Evolutionary conservation across 2,329 filamentous ascomycete genomes (phyloP).

Genomic region (Ramichloridium luteum): DNA sequence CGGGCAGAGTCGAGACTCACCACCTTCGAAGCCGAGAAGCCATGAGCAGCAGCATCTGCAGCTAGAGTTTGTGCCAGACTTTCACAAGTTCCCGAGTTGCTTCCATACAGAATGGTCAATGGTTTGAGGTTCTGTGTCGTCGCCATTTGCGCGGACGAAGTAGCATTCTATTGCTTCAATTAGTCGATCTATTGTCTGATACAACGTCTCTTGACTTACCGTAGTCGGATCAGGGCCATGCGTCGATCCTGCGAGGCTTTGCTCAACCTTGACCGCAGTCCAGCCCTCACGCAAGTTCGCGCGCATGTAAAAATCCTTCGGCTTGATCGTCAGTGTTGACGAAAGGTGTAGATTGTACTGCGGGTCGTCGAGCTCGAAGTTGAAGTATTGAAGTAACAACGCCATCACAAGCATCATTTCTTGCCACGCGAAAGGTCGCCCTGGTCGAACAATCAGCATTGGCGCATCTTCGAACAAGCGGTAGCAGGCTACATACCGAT

Average conservation of each 20-base stretch:
- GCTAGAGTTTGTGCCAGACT: slow-evolving; percentile 53
- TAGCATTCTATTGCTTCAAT: too few species aligned
- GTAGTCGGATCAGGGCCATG: neutral
- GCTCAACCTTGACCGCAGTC: slow-evolving; percentile 32
- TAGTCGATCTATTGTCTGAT: too few species aligned
- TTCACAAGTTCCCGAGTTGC: slow-evolving; percentile 64
- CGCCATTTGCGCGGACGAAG: slow-evolving; percentile 14
- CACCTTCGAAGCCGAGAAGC: slow-evolving; percentile 44
- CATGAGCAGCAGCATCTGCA: slow-evolving; percentile 45
- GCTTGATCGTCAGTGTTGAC: slow-evolving; percentile 50
- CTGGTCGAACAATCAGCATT: too few species aligned
- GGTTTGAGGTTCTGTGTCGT: slow-evolving; percentile 28
- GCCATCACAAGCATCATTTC: slow-evolving; percentile 52
- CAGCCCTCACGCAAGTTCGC: slow-evolving; percentile 42
- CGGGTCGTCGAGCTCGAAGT: slow-evolving; percentile 51
- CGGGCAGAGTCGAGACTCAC: slow-evolving; percentile 50
- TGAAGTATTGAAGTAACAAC: slow-evolving; percentile 58
- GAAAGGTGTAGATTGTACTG: slow-evolving; percentile 45
- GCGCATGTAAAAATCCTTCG: slow-evolving; percentile 50
- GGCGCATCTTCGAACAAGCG: too few species aligned
- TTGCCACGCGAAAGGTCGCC: slow-evolving; percentile 61
- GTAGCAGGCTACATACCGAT: too few species aligned
- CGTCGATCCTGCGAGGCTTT: slow-evolving; percentile 19
- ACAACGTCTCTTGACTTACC: too few species aligned
- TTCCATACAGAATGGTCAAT: slow-evolving; percentile 60